These are phyloP conservation scores for Leptographium flavum DNA, from an alignment of 2,329 filamentous ascomycete species.

Conservation along the genomic window DNA sequence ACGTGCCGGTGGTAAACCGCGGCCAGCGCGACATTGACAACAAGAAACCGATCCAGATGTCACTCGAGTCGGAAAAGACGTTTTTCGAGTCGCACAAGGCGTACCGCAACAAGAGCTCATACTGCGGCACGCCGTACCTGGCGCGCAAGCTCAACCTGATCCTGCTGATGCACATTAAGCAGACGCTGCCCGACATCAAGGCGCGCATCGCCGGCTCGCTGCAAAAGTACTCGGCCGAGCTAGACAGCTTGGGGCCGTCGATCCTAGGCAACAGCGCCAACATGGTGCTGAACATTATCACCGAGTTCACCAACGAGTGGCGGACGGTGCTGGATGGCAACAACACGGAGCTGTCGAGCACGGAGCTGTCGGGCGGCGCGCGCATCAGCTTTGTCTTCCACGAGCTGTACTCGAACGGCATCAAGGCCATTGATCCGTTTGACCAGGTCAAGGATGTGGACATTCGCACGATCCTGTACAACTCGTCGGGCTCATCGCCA, in stretches of 20 bases:
- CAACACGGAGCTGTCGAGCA: slow-evolving; percentile 87
- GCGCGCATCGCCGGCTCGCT: slow-evolving; percentile 87
- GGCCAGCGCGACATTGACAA: slow-evolving; percentile 98
- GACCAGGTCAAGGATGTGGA: slow-evolving; percentile 95
- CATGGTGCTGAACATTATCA: slow-evolving; percentile 96
- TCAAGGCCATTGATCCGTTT: slow-evolving; percentile 96
- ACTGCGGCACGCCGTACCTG: slow-evolving; percentile 95
- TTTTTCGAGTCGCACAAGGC: slow-evolving; percentile 99
- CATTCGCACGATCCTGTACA: slow-evolving; percentile 93
- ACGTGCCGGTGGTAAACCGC: slow-evolving; percentile 91
- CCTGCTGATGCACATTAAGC: slow-evolving; percentile 99
- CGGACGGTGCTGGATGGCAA: slow-evolving; percentile 91
- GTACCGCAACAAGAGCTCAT: slow-evolving; percentile 95
- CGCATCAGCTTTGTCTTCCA: slow-evolving; percentile 99
- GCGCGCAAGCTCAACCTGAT: slow-evolving; percentile 96
- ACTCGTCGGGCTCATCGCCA: slow-evolving; percentile 95
- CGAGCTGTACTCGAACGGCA: slow-evolving; percentile 91
- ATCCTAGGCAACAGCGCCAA: slow-evolving; percentile 94
- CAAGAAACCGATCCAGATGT: slow-evolving; percentile 83
- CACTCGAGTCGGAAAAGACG: slow-evolving; percentile 84
- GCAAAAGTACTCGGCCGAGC: slow-evolving; percentile 77
- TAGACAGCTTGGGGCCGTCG: slow-evolving; percentile 74
- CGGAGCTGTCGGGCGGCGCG: slow-evolving; percentile 88
- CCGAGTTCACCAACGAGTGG: slow-evolving; percentile 97
- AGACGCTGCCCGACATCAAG: slow-evolving; percentile 97